Evolutionary conservation across 495 filamentous ascomycete genomes (phyloP).

Genomic region (Trichoderma reesei): DNA sequence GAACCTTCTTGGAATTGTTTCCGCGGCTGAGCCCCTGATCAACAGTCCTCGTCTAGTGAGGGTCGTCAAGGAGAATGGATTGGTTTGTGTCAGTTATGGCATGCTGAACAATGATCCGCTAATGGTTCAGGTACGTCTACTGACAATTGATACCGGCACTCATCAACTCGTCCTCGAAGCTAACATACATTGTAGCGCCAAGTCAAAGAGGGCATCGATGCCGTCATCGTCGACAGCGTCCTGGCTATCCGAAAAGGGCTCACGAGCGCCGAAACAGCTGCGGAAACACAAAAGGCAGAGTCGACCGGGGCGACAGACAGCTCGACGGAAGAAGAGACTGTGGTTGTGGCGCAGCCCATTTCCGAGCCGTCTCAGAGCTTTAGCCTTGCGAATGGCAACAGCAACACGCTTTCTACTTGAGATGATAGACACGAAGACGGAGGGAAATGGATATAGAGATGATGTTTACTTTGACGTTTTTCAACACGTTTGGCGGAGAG

Average conservation of each 20-base stretch:
- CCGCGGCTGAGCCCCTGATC: slow-evolving; percentile 72
- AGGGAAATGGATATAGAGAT: neutral
- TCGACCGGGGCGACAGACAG: neutral
- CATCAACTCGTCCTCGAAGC: neutral
- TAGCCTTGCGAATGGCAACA: slow-evolving; percentile 5
- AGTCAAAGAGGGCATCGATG: slow-evolving; percentile 75
- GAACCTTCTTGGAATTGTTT: slow-evolving; percentile 89
- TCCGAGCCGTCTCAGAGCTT: neutral
- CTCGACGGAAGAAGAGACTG: neutral
- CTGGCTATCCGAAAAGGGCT: slow-evolving; percentile 13
- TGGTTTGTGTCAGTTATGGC: slow-evolving; percentile 96
- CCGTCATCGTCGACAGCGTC: slow-evolving; percentile 35
- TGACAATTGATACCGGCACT: too few species aligned
- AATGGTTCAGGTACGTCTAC: slow-evolving; percentile 64
- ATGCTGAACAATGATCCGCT: slow-evolving; percentile 73
- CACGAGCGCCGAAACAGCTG: neutral
- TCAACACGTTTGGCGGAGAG: too few species aligned
- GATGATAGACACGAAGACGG: neutral
- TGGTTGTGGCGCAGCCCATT: neutral
- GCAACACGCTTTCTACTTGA: too few species aligned
- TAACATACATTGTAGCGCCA: slow-evolving; percentile 52
- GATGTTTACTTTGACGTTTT: too few species aligned
- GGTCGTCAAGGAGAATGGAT: slow-evolving; percentile 88
- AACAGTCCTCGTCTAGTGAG: slow-evolving; percentile 81
- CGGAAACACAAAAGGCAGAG: neutral